Evolutionary conservation across 2,329 filamentous ascomycete species (phyloP).

Genomic region (Macrophomina phaseolina): DNA sequence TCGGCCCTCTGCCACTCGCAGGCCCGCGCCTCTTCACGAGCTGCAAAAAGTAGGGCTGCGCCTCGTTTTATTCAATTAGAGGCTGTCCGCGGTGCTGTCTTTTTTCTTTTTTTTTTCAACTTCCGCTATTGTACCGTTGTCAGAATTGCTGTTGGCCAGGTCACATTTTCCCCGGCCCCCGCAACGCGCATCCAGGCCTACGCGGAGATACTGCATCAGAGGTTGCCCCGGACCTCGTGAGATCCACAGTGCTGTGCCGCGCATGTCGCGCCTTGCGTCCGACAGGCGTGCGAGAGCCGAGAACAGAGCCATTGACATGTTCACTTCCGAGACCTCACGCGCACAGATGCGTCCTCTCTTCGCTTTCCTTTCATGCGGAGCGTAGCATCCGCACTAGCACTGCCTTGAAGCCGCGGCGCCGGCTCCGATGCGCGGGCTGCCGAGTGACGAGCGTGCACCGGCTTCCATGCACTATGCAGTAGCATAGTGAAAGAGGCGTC

Average conservation of each 20-base stretch:
- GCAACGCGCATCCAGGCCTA: background rate
- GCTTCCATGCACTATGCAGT: background rate
- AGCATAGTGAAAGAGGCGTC: conserved; percentile 9
- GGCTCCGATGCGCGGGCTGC: background rate
- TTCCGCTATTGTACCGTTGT: background rate
- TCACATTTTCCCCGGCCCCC: background rate
- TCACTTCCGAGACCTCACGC: background rate
- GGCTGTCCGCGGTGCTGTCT: background rate
- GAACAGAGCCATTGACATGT: background rate
- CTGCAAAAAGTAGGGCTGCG: background rate
- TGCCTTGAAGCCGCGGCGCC: background rate
- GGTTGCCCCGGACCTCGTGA: too few species aligned
- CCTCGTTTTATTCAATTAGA: background rate
- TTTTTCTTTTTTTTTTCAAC: too few species aligned
- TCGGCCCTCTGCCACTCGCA: conserved; percentile 2
- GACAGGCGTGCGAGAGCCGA: background rate
- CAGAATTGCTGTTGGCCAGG: background rate
- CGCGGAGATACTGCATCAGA: background rate
- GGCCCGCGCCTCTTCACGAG: background rate
- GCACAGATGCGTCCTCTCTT: background rate
- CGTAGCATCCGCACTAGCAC: background rate
- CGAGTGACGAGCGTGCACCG: background rate
- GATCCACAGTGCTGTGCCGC: conserved; percentile 1
- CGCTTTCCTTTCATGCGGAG: background rate
- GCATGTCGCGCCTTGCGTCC: background rate